Conservation (phyloP, 176 grass and related monocot species). For the Lolium perenne region DNA sequence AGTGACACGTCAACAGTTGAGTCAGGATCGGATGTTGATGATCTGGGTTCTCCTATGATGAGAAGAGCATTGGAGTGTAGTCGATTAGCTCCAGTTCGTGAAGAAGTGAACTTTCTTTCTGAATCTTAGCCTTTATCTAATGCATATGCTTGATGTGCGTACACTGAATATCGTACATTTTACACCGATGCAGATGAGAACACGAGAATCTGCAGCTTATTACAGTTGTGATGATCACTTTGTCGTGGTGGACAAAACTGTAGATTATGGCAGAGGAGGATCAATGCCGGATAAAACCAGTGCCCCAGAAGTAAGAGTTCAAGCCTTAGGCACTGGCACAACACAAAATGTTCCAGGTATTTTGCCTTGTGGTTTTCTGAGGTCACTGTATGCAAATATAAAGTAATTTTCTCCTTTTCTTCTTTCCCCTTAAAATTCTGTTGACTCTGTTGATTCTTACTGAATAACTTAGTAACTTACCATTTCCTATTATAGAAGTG, state of each 20-base stretch:
- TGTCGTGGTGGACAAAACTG: constrained; percentile 89
- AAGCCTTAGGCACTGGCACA: constrained; percentile 26
- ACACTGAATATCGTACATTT: constrained; percentile 32
- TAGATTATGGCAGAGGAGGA: constrained; percentile 83
- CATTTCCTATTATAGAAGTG: not conserved
- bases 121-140: constrained; percentile 15
- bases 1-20: constrained; percentile 86
- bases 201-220: constrained; percentile 83
- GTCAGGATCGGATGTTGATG: constrained; percentile 88
- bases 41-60: constrained; percentile 75
- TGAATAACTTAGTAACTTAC: too few species aligned
- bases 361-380: constrained; percentile 13
- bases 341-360: constrained; percentile 54
- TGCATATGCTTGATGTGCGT: not conserved
- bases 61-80: constrained; percentile 59
- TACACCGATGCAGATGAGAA: constrained; percentile 73
- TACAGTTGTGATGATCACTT: constrained; percentile 99
- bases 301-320: constrained; percentile 48
- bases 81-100: constrained; percentile 86
- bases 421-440: not conserved
- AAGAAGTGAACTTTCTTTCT: constrained; percentile 63
- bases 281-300: constrained; percentile 47
- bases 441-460: constrained; percentile 18
- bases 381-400: not conserved
- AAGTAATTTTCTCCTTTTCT: not conserved